Conservation (phyloP, 2,329 filamentous ascomycete species). For the Cordyceps cateniannulata region DNA sequence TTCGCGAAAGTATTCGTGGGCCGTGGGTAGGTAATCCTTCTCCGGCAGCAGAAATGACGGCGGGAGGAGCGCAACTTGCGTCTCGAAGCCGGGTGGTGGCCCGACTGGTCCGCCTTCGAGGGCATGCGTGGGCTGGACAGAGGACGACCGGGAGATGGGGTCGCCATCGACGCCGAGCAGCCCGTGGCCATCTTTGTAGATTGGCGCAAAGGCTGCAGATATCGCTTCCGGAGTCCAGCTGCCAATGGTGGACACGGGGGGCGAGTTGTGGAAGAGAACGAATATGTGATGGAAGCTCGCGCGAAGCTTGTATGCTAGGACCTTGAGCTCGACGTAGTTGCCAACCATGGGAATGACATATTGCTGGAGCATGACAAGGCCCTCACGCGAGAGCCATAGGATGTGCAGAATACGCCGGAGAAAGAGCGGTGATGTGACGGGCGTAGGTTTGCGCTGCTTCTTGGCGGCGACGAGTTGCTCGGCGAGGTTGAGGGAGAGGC, state of each 20-base stretch:
- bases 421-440: slow-evolving; percentile 69
- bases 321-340: slow-evolving; percentile 75
- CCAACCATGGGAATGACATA: slow-evolving; percentile 82
- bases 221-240: slow-evolving; percentile 42
- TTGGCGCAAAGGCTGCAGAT: slow-evolving; percentile 29
- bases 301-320: slow-evolving; percentile 83
- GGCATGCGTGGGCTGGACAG: slow-evolving; percentile 41
- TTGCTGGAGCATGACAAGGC: slow-evolving; percentile 77
- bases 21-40: slow-evolving; percentile 74
- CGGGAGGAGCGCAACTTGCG: slow-evolving; percentile 32
- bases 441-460: slow-evolving; percentile 76
- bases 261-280: slow-evolving; percentile 90
- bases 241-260: slow-evolving; percentile 60
- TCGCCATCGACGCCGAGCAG: slow-evolving; percentile 41
- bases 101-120: slow-evolving; percentile 54
- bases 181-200: slow-evolving; percentile 37
- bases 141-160: slow-evolving; percentile 33
- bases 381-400: slow-evolving; percentile 90
- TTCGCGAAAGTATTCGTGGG: slow-evolving; percentile 72
- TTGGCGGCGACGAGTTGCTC: slow-evolving; percentile 76
- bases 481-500: slow-evolving; percentile 81
- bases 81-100: slow-evolving; percentile 49
- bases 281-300: slow-evolving; percentile 97
- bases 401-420: slow-evolving; percentile 82
- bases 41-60: slow-evolving; percentile 75